phyloP scores from a whole-genome alignment of 495 filamentous ascomycete genomes.

The Talaromyces adpressus region DNA sequence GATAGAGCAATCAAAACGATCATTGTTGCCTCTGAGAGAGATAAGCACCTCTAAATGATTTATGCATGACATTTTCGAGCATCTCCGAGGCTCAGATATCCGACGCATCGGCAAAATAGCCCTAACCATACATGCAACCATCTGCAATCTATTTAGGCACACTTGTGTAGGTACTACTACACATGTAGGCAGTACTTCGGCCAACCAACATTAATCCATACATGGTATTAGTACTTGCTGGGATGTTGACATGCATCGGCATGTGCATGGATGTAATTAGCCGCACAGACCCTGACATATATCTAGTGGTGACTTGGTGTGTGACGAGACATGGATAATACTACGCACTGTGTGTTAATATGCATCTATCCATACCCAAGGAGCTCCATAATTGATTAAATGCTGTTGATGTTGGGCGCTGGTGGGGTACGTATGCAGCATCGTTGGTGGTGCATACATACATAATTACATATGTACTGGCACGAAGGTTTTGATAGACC shows the following conservation, averaged over 20 bases:
- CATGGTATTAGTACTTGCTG: neutral
- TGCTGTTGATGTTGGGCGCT: neutral
- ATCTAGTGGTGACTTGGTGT: neutral
- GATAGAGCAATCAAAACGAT: no score
- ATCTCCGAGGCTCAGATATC: neutral
- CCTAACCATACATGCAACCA: neutral
- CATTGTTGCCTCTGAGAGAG: neutral
- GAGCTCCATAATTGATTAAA: neutral
- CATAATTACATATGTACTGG: no score
- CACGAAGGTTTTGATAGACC: neutral
- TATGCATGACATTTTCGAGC: neutral
- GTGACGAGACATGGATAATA: neutral
- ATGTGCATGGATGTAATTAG: neutral
- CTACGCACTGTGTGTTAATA: neutral
- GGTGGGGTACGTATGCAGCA: neutral
- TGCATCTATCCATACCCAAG: neutral
- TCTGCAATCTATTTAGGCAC: neutral
- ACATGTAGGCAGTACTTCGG: neutral
- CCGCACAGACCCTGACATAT: neutral
- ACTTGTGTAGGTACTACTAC: neutral
- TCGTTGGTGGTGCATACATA: neutral
- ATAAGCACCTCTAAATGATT: neutral
- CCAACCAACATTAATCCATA: neutral
- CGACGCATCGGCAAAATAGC: neutral
- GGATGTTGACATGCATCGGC: neutral